phyloP scores from a whole-genome alignment of 495 filamentous ascomycete genomes.

The Penicillium verhagenii region DNA sequence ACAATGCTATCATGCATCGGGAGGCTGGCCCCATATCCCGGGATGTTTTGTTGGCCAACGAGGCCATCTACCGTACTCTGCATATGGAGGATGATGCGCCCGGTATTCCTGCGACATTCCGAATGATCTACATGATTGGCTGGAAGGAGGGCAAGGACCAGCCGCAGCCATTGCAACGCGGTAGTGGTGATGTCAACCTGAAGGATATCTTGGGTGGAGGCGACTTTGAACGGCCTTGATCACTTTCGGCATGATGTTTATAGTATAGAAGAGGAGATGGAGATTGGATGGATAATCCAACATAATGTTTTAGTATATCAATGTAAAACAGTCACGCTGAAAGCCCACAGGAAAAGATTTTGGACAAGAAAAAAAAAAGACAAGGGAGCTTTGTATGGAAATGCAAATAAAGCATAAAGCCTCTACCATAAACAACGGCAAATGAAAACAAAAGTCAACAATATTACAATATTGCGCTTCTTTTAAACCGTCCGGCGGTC shows the following conservation, averaged over 20 bases:
- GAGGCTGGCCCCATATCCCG: slow-evolving; percentile 71
- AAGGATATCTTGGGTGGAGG: slow-evolving; percentile 75
- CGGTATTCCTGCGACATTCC: slow-evolving; percentile 82
- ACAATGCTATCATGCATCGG: slow-evolving; percentile 78
- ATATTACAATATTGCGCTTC: slow-evolving; percentile 4
- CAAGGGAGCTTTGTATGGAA: slow-evolving; percentile 14
- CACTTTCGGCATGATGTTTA: slow-evolving; percentile 16
- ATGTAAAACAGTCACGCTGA: slow-evolving; percentile 34
- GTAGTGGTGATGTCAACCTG: slow-evolving; percentile 77
- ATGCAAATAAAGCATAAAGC: slow-evolving; percentile 30
- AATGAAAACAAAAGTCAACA: slow-evolving; percentile 13
- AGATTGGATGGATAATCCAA: slow-evolving; percentile 8
- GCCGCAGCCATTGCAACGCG: slow-evolving; percentile 73
- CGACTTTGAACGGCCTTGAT: slow-evolving; percentile 39
- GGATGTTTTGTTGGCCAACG: slow-evolving; percentile 84
- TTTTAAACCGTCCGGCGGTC: slow-evolving; percentile 82
- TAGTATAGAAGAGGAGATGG: slow-evolving; percentile 1
- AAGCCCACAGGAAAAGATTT: slow-evolving; percentile 20
- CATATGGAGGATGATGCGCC: slow-evolving; percentile 70
- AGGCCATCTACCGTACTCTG: slow-evolving; percentile 83
- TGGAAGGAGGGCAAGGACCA: slow-evolving; percentile 88
- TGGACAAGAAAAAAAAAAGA: slow-evolving; percentile 12
- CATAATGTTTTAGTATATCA: slow-evolving; percentile 30
- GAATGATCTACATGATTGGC: slow-evolving; percentile 95
- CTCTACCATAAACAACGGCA: slow-evolving; percentile 25